Base-by-base conservation (phyloP, 1,284 basidiomycete species). In the Cerrena zonata region DNA sequence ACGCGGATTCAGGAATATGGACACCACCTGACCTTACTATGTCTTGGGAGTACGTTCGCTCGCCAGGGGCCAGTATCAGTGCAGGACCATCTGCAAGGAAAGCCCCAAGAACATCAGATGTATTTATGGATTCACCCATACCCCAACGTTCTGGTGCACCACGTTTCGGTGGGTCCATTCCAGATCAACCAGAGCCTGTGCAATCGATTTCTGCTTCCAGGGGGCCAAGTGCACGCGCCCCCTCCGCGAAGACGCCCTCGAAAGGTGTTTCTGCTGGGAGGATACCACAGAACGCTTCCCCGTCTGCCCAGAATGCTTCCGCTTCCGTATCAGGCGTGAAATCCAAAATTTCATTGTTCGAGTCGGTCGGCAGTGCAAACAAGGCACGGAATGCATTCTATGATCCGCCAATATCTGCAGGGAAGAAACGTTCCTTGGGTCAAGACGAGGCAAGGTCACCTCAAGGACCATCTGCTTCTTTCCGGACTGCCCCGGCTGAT, bases 331-430 rank as follows among this genome's bases (percentile, higher is more conserved):
- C 11, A 23, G 13, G 24, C 11, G 21, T 27, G 19, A 44, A 34
- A 21, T 25, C 47, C 23, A 26, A 23, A 11, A 47, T 53, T 44
- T 82, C 79, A n/a, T 63, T 75, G 11, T 77, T 81, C 45, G 73
- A 72, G 1, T 62, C 63, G 4, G 51, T 62, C 2, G 71, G 70
- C 13, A 73, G 73, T 21, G 80, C 82, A 1, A 74, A 73, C 49
- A 67, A 68, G 39, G 69, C 71, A 2, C 71, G 69, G 27, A 85
- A 84, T 56, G 82, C 82, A 3, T 85, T 85, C 60, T 84, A 79
- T 60, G 70, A 73, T 37, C 80, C 80, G 0, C 73, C 79, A 3
- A 51, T 65, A 5, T 48, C 60, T 1, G 53, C 56, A 2, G 56
- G 57, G 22, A 51, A 47, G 34, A 62, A 59, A 47, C 56, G 53